Evolutionary conservation across 805 yeast genomes (phyloP).

Genomic region (Teunomyces panamensis): DNA sequence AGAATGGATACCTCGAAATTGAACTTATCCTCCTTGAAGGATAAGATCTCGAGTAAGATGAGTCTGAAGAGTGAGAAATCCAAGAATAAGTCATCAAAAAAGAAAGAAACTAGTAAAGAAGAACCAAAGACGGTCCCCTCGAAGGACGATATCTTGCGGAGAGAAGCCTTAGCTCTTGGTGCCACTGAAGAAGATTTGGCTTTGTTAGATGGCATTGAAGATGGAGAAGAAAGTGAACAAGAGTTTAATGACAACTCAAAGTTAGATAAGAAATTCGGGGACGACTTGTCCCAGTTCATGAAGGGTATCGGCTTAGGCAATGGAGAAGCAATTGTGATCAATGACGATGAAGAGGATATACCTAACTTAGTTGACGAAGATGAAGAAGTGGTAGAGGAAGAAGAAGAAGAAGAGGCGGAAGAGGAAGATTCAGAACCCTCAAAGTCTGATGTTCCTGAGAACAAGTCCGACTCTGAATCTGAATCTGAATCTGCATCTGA

Average conservation of each 20-base stretch:
- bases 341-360: conserved; percentile 15
- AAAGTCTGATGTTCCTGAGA: conserved; percentile 25
- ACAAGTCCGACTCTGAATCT: conserved; percentile 10
- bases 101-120: conserved; percentile 5
- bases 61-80: conserved; percentile 7
- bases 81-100: conserved; percentile 7
- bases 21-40: conserved; percentile 58
- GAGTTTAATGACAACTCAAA: conserved; percentile 42
- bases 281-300: conserved; percentile 62
- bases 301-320: conserved; percentile 60
- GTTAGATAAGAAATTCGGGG: conserved; percentile 42
- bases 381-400: conserved; percentile 13
- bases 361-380: conserved; percentile 11
- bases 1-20: conserved; percentile 45
- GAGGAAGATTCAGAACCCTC: conserved; percentile 34
- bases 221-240: conserved; percentile 51
- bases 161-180: conserved; percentile 78
- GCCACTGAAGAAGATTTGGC: conserved; percentile 82
- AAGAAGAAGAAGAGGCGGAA: conserved; percentile 35
- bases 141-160: conserved; percentile 44
- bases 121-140: background rate
- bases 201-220: conserved; percentile 53
- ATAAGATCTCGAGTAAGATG: conserved; percentile 42
- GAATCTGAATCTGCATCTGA: conserved; percentile 12
- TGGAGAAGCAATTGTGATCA: conserved; percentile 31